These are phyloP conservation scores for Sporothrix inflata DNA, from an alignment of 2,329 filamentous ascomycete genomes.

Conservation along the genomic window DNA sequence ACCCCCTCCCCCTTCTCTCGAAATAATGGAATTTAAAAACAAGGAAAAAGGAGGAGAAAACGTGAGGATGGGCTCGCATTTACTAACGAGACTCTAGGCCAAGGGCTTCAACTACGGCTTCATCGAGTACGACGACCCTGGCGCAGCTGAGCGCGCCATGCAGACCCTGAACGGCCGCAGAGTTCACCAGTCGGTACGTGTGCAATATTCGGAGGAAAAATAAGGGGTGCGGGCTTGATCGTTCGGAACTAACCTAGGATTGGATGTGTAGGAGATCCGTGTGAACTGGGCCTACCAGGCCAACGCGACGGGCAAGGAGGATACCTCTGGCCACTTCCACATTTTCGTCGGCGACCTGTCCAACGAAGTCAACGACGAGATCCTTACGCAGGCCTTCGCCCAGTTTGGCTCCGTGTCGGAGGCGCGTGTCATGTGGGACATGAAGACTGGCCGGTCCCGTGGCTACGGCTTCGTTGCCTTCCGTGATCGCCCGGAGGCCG, in stretches of 20 bases:
- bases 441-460: conserved; percentile 98
- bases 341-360: conserved; percentile 98
- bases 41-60: too few species aligned
- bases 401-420: conserved; percentile 96
- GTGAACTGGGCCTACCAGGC: conserved; percentile 99
- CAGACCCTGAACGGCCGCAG: conserved; percentile 92
- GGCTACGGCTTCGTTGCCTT: conserved; percentile 98
- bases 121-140: conserved; percentile 97
- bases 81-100: conserved; percentile 54
- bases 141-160: conserved; percentile 95
- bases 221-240: neutral
- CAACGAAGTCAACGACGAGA: conserved; percentile 98
- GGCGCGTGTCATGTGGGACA: conserved; percentile 99
- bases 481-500: conserved; percentile 88
- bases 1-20: neutral
- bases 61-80: too few species aligned
- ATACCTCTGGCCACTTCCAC: conserved; percentile 97
- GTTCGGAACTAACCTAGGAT: neutral
- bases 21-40: too few species aligned
- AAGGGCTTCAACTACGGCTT: conserved; percentile 99
- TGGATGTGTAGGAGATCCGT: conserved; percentile 76
- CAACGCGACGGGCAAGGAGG: conserved; percentile 91
- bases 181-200: conserved; percentile 89
- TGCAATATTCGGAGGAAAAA: neutral
- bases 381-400: conserved; percentile 90